Evolutionary conservation across 192 early-diverging fungal genomes (phyloP), one percentile per base, ranked within the genome.

Genomic region (Coemansia sp.): DNA sequence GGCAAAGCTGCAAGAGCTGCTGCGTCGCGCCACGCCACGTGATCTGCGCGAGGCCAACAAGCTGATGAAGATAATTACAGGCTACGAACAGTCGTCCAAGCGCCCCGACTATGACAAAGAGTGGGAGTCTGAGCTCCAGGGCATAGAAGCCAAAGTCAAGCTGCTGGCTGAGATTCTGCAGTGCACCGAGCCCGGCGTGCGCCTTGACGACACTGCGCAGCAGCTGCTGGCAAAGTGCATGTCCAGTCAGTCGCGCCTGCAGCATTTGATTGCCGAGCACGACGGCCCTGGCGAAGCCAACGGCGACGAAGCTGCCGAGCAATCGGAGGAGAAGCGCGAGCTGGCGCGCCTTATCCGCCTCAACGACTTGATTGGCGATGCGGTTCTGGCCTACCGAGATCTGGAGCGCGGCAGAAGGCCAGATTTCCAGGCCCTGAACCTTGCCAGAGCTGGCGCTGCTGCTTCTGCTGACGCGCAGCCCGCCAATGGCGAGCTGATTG

Each of bases 11-110:
- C 93, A 99, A 79, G 97, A 97, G 58, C 81, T 99, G 29, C 84
- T 99, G 38, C 85, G 97, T 8, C 71, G 92, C n/a, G 95, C 91
- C 19, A 88, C 90, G 46, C 94, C 95, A 6, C 83, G 88, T 36
- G 95, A 95, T 60, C 69, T 99, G 23, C 90, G 86, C 22, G 92
- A 96, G 60, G 97, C 97, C 13, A 98, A 99, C 41, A 87, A 91
- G 52, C 72, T 99, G 41, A 98, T 99, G 88, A 98, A 99, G 70
- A 79, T 93, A 33, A 93, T 99, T 81, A 85, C 95, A 14, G 97
- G 97, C 39, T 99, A 95, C 65, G 83, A 89, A 58, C 88, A 89
- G 32, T 77, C 74, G 40, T 46, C 56, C n/a, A 70, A 67, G 60
- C 63, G 45, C 35, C 63, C 54, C 5, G 85, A 98, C 67, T 97